Conservation (phyloP, 2,329 filamentous ascomycete genomes). For the Venturia pyrina region DNA sequence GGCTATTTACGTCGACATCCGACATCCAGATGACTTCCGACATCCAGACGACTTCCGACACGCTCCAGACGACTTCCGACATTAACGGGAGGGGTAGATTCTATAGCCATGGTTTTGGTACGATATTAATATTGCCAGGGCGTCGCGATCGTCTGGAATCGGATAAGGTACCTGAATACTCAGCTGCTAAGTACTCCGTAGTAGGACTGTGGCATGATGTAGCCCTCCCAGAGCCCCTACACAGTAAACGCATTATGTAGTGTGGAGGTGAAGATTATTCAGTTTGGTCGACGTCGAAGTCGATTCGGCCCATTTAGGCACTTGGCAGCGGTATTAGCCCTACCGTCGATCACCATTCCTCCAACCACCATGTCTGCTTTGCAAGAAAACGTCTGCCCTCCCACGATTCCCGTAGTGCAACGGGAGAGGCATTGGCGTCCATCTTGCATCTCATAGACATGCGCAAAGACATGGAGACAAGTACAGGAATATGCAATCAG, state of each 20-base stretch:
- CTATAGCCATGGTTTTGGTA: neutral
- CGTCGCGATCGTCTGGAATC: neutral
- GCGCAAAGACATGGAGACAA: neutral
- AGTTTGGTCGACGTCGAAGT: neutral
- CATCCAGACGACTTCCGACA: no score
- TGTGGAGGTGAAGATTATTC: neutral
- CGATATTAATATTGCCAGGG: neutral
- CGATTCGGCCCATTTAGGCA: neutral
- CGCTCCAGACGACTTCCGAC: neutral
- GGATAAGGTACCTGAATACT: neutral
- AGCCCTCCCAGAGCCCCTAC: no score
- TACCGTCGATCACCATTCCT: neutral
- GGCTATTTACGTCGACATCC: no score
- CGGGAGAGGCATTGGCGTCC: neutral
- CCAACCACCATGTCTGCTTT: neutral
- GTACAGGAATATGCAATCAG: neutral
- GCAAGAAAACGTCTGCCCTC: neutral
- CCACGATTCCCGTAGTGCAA: neutral
- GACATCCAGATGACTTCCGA: no score
- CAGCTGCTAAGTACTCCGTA: no score
- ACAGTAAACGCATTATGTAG: no score
- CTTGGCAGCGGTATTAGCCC: neutral
- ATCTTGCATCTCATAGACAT: neutral
- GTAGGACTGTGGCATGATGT: no score
- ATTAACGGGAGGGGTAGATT: neutral